Evolutionary conservation across 768 basidiomycete species (phyloP).

Genomic region (Infundibulicybe gibba): DNA sequence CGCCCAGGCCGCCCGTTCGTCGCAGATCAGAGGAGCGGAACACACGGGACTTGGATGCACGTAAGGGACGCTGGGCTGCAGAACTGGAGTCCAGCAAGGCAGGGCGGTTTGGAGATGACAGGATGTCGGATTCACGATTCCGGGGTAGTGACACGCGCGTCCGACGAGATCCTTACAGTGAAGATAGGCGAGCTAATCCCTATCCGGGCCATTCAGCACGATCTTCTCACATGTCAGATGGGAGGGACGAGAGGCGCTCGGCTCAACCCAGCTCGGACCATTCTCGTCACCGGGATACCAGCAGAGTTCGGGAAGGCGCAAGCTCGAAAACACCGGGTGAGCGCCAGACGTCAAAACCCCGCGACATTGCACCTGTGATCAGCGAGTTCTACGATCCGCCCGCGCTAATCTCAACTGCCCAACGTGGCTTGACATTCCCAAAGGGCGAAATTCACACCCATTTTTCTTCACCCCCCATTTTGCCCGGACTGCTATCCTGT

Average conservation of each 20-base stretch:
- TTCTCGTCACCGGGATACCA: not conserved
- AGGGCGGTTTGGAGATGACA: not conserved
- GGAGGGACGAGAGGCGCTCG: not conserved
- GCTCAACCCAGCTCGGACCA: not conserved
- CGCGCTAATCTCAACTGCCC: conserved; percentile 9
- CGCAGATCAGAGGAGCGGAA: not conserved
- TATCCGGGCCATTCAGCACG: not conserved
- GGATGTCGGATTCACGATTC: not conserved
- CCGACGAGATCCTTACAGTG: not conserved
- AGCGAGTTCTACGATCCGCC: conserved; percentile 1
- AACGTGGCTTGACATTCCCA: conserved; percentile 2
- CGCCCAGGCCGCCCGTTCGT: no score
- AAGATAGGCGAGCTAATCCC: not conserved
- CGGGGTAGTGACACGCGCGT: not conserved
- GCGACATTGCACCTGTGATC: not conserved
- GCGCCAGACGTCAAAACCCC: not conserved
- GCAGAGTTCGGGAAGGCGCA: not conserved
- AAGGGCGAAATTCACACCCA: conserved; percentile 22
- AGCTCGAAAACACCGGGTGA: not conserved
- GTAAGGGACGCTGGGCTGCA: not conserved
- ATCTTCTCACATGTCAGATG: not conserved
- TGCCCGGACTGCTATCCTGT: conserved; percentile 58
- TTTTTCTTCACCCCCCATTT: conserved; percentile 69
- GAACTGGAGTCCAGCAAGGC: not conserved
- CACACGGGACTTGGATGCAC: not conserved